Base-by-base conservation (phyloP, 2,329 filamentous ascomycete species). In the Aspergillus udagawae region DNA sequence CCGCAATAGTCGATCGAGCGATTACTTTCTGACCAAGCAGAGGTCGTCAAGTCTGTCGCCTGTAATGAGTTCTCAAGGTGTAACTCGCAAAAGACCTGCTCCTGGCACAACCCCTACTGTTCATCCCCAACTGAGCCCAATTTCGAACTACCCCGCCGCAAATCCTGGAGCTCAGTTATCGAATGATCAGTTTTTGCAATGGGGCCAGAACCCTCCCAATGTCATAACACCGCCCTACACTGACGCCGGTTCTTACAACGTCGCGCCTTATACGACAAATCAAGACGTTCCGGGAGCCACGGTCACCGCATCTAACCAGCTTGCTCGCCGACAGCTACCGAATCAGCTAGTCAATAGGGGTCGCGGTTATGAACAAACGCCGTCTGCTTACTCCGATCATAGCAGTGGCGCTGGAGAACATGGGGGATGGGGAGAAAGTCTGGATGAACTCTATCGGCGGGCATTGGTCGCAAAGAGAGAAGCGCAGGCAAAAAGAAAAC, bases 401-500 rank as follows among this genome's bases (percentile, higher is more conserved):
- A 65, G 63, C 52, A 61, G 53, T 53, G 60, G 60, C 5, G 56
- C 54, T 32, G 67, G 69, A 23, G 67, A 70, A 64, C 68, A 66
- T 42, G 72, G 67, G 77, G 81, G 64, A 57, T 80, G 75, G 73
- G 73, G 64, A 58, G 79, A 95, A 63, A 91, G 86, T 63, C 82
- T 95, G 58, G 89, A 92, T 60, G 81, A 89, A 54, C 77, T 97
- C 59, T 91, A 96, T 70, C 86, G 89, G 70, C 86, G 86, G 75
- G 92, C 92, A 23, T 82, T 88, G 62, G 80, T 89, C 60, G 92
- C 92, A 8, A 96, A 95, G 79, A 86, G 88, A 70, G 94, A 97
- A 57, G 88, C 92, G 0, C 89, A 92, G 71, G 83, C 88, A 17
- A 97, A 96, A 75, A 83, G 92, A 67, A 97, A 97, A 75, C 90